A percentile compares a stretch with the other conserved stretches of the same genome.
Evolutionary conservation across 345 rosid species (phyloP).

Genomic region (Eucalyptus camaldulensis): DNA sequence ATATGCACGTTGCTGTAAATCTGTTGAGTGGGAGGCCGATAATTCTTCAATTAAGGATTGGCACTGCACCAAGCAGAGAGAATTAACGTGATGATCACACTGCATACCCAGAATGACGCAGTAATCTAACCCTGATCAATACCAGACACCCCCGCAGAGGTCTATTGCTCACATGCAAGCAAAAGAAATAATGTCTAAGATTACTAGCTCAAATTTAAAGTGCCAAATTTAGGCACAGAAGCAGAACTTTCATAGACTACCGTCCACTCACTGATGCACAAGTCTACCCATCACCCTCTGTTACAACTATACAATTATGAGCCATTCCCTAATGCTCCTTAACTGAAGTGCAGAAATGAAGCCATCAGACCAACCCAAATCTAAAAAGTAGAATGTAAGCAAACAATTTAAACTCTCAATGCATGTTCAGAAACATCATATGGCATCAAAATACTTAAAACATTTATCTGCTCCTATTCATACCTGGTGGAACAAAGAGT

Average conservation of each 20-base stretch:
- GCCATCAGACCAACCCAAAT: not conserved
- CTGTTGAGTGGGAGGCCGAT: slow-evolving; percentile 91
- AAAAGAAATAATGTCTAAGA: not conserved
- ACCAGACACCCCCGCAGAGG: not conserved
- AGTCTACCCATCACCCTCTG: not conserved
- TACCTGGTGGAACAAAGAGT: not conserved
- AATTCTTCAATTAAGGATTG: slow-evolving; percentile 85
- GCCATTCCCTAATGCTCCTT: not conserved
- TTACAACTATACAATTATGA: not conserved
- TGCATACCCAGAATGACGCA: not conserved
- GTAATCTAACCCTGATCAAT: not conserved
- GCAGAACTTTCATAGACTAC: not conserved
- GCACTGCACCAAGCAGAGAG: slow-evolving; percentile 42
- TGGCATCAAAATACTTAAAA: not conserved
- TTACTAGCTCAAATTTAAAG: not conserved
- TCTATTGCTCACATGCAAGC: not conserved
- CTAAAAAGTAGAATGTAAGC: not conserved
- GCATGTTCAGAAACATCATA: not conserved
- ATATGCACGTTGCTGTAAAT: slow-evolving; percentile 97
- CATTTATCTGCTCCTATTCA: not conserved
- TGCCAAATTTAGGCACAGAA: not conserved
- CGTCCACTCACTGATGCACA: not conserved
- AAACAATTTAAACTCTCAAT: not conserved
- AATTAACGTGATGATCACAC: not conserved
- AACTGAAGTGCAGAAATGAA: not conserved